Percentiles rank a stretch among this genome's conserved stretches.
phyloP scores from a whole-genome alignment of 139 green algal genomes.

The Chlamydomonas incerta region DNA sequence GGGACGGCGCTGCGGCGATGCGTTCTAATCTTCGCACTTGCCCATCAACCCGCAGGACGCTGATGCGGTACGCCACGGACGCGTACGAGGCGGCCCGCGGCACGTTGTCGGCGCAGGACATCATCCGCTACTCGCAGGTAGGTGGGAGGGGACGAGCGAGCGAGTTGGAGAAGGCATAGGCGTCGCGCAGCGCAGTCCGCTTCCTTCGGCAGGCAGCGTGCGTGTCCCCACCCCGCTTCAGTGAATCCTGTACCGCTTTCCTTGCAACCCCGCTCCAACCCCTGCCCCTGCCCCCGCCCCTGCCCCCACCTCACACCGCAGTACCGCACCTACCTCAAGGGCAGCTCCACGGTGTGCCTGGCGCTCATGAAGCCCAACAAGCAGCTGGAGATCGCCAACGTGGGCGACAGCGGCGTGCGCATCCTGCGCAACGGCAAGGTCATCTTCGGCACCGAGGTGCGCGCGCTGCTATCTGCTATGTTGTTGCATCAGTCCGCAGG shows the following conservation, averaged over 20 bases:
- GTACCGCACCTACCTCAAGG: constrained; percentile 43
- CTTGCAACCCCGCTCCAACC: no score
- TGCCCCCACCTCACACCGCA: neutral
- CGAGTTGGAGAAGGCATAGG: constrained; percentile 45
- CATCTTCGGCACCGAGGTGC: constrained; percentile 74
- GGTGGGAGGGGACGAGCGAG: constrained; percentile 44
- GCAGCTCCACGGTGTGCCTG: constrained; percentile 52
- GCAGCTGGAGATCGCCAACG: constrained; percentile 75
- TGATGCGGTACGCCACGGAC: constrained; percentile 42
- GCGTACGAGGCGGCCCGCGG: constrained; percentile 36
- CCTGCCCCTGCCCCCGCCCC: neutral
- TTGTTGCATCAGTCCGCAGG: no score
- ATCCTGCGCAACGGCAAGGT: constrained; percentile 77
- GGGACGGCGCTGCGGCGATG: no score
- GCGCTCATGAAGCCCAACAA: constrained; percentile 50
- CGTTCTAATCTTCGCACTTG: no score
- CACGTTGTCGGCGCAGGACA: constrained; percentile 43
- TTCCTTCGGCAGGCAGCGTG: no score
- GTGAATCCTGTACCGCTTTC: no score
- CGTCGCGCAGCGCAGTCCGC: no score
- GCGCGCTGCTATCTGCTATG: no score
- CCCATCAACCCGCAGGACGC: constrained; percentile 24
- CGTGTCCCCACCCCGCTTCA: no score
- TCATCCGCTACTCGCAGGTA: constrained; percentile 65
- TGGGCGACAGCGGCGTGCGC: constrained; percentile 86